Percentiles rank a stretch among this genome's conserved stretches.
Evolutionary conservation across 108 stramenopile species (phyloP).

Genomic region (Nannochloropsis gaditana): DNA sequence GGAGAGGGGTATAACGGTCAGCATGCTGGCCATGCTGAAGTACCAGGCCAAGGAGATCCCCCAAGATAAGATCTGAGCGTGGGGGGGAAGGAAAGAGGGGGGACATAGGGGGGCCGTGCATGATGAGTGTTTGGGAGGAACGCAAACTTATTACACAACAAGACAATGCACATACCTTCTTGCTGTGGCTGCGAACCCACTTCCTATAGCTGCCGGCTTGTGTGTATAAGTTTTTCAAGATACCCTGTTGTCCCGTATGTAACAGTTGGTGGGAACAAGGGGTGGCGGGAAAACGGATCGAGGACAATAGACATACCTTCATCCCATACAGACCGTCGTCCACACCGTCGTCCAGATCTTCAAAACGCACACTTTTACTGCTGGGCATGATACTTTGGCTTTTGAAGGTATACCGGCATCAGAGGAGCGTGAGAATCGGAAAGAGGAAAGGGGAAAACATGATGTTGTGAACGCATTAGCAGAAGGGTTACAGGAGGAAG

Average conservation of each 20-base stretch:
- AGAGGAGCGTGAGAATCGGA: too few species aligned
- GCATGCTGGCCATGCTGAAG: not conserved
- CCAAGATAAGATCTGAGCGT: not conserved
- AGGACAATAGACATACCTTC: not conserved
- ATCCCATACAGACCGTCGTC: not conserved
- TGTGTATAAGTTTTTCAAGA: not conserved
- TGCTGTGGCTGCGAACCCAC: constrained; percentile 12
- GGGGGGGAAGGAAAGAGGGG: not conserved
- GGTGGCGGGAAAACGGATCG: not conserved
- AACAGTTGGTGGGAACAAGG: constrained; percentile 2
- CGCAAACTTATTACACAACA: not conserved
- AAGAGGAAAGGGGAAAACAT: too few species aligned
- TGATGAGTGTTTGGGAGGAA: not conserved
- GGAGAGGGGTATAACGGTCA: not conserved
- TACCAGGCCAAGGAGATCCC: not conserved
- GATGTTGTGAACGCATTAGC: too few species aligned
- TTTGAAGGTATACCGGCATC: too few species aligned
- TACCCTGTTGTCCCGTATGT: not conserved
- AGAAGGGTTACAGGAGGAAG: too few species aligned
- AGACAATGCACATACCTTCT: not conserved
- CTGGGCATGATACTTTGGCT: not conserved
- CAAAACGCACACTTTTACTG: constrained; percentile 16
- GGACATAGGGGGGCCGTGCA: not conserved
- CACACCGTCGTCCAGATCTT: not conserved
- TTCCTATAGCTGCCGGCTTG: not conserved